Conservation (phyloP, 352 stramenopile species). For the Phytophthora constricta region DNA sequence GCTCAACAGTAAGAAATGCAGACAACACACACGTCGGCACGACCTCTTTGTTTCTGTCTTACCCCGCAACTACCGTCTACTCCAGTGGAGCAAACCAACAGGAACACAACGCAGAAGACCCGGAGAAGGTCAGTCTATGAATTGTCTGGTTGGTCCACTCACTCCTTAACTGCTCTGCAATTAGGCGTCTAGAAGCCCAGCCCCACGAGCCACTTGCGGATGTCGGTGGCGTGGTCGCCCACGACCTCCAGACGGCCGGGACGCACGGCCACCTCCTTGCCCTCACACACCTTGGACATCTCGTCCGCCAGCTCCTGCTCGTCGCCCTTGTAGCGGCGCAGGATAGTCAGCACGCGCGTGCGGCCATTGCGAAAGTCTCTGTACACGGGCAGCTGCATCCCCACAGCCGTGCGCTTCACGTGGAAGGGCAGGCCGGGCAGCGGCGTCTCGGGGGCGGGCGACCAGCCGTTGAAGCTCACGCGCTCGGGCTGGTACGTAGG, state of each 20-base stretch:
- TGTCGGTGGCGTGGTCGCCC: constrained; percentile 67
- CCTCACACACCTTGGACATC: constrained; percentile 87
- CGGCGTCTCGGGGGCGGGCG: constrained; percentile 68
- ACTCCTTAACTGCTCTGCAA: constrained; percentile 3
- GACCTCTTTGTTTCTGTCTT: constrained; percentile 16
- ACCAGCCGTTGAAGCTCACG: constrained; percentile 91
- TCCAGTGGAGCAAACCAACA: too few relatives aligned
- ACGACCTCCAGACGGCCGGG: constrained; percentile 81
- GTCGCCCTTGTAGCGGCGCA: constrained; percentile 83
- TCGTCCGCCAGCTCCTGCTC: constrained; percentile 77
- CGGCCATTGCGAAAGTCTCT: constrained; percentile 86
- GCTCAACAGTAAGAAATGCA: neutral
- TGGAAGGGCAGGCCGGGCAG: constrained; percentile 72
- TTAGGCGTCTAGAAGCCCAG: constrained; percentile 73
- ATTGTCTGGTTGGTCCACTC: neutral
- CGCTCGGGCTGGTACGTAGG: constrained; percentile 81
- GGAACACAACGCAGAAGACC: too few relatives aligned
- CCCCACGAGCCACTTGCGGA: constrained; percentile 87
- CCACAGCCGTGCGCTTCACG: constrained; percentile 83
- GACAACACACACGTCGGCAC: constrained; percentile 8
- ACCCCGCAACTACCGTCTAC: constrained; percentile 6
- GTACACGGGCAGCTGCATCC: constrained; percentile 87
- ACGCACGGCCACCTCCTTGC: constrained; percentile 72
- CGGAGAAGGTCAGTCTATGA: too few relatives aligned
- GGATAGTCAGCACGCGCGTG: constrained; percentile 87